A percentile compares a stretch with the other conserved stretches of the same genome.
Evolutionary conservation across 73 alveolate species (phyloP).

Genomic region (Diophrys sp.): DNA sequence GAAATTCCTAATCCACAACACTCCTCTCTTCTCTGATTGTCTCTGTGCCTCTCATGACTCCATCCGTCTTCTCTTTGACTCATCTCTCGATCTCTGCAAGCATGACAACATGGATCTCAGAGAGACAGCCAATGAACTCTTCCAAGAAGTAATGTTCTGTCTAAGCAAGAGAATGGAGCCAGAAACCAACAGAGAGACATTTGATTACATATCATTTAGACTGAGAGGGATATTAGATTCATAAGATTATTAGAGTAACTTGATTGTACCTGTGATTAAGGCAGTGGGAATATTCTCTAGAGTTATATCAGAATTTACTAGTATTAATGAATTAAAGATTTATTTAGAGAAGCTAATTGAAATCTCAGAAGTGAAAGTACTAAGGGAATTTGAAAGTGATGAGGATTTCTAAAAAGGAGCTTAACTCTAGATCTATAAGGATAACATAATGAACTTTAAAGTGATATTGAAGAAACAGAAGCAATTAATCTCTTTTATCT

Average conservation of each 20-base stretch:
- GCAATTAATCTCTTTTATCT: constrained; percentile 53
- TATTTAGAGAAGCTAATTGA: constrained; percentile 47
- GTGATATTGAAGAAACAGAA: constrained; percentile 60
- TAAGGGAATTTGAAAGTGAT: constrained; percentile 43
- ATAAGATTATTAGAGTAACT: constrained; percentile 12
- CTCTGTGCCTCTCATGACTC: too few relatives aligned
- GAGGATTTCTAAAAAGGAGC: constrained; percentile 21
- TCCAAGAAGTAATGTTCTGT: constrained; percentile 3
- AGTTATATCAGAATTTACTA: constrained; percentile 40
- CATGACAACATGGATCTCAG: constrained; percentile 51
- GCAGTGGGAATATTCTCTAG: constrained; percentile 70
- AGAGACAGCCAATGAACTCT: constrained; percentile 40
- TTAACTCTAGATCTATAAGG: neutral
- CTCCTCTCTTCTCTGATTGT: too few relatives aligned
- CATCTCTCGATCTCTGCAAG: constrained; percentile 26
- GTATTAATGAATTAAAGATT: constrained; percentile 40
- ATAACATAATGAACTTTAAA: constrained; percentile 41
- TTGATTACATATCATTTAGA: constrained; percentile 13
- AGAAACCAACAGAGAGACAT: constrained; percentile 23
- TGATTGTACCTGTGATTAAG: constrained; percentile 34
- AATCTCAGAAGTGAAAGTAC: constrained; percentile 31
- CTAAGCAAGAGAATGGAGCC: constrained; percentile 22
- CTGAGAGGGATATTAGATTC: constrained; percentile 25
- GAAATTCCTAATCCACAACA: too few relatives aligned
- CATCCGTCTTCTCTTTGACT: neutral